Conservation (phyloP, 73 alveolate species). For the Paramecium sexaurelia region DNA sequence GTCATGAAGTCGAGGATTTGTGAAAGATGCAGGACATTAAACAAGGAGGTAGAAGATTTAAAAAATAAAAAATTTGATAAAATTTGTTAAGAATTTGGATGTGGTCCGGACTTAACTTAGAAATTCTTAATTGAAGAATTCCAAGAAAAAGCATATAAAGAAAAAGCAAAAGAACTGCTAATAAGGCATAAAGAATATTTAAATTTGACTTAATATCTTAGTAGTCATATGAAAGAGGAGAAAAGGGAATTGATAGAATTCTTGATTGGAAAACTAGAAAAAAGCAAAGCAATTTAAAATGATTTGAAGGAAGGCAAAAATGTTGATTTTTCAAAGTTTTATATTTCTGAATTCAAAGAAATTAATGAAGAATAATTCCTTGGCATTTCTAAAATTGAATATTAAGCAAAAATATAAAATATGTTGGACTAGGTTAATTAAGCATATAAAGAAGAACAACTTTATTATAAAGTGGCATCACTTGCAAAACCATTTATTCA, state of each 20-base stretch:
- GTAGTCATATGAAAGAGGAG: constrained; percentile 21
- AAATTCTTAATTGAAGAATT: neutral
- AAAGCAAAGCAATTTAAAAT: constrained; percentile 13
- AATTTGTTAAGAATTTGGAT: neutral
- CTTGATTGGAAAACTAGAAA: neutral
- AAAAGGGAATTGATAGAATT: neutral
- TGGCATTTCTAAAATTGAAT: neutral
- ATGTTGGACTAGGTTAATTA: neutral
- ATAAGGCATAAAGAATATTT: constrained; percentile 34
- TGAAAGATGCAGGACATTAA: neutral
- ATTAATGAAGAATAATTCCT: neutral
- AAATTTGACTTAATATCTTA: constrained; percentile 12
- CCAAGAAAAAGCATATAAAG: neutral
- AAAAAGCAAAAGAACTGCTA: constrained; percentile 27
- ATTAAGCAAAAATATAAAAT: neutral
- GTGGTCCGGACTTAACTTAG: neutral
- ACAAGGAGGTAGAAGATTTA: neutral
- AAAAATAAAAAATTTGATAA: neutral
- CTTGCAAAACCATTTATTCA: neutral
- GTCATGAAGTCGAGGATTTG: neutral
- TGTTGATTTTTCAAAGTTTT: neutral
- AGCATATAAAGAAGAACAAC: constrained; percentile 16
- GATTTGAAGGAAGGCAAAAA: constrained; percentile 22
- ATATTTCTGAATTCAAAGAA: neutral
- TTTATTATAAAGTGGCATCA: constrained; percentile 28